Base-by-base conservation (phyloP, 352 stramenopile species). In the Phytophthora pisi region DNA sequence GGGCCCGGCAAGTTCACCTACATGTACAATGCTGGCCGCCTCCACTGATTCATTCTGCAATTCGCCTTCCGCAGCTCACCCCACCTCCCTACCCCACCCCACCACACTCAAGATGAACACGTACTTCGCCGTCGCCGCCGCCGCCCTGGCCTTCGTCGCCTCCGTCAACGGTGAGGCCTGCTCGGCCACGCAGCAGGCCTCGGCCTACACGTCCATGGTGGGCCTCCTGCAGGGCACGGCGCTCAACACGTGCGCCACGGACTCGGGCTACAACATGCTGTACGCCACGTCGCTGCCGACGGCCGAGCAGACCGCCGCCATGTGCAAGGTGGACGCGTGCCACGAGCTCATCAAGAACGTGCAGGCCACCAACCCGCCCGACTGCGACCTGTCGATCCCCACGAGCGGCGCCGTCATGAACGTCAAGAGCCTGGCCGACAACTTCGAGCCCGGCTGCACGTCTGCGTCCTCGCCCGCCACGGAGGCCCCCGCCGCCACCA, bases 321-420 rank as follows among this genome's bases (percentile, higher is more conserved):
- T 85, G 74, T 85, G 77, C 77, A 54, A 57, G 9, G 31, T 64
- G 28, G 42, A 59, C 5, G 43, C 45, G 20, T 86, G 77, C 70
- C 51, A 80, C 50, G 47, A 58, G 15, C 61, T 86, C 20, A 77
- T 86, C 61, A 56, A 57, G 40, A 66, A 57, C 34, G 66, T 85
- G 28, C 45, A 70, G 51, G 36, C 50, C 16, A 57, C 66, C 42
- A 72, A 73, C 64, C 70, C 70, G 20, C 70, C 72, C 11, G 61
- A 86, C 67, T 86, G 77, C 57, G 55, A 70, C 34, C 57, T 86
- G 10, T 47, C 10, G 16, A 79, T 84, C 57, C 74, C 76, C 34
- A 81, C 70, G 36, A 81, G 67, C 69, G 53, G 67, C 16, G 47
- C 61, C 46, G 51, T 72, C 64, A 74, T 82, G 50, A 83, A 83